A percentile compares a stretch with the other conserved stretches of the same genome.
phyloP scores from a whole-genome alignment of 2,329 filamentous ascomycete genomes.

The Chalara sp. region DNA sequence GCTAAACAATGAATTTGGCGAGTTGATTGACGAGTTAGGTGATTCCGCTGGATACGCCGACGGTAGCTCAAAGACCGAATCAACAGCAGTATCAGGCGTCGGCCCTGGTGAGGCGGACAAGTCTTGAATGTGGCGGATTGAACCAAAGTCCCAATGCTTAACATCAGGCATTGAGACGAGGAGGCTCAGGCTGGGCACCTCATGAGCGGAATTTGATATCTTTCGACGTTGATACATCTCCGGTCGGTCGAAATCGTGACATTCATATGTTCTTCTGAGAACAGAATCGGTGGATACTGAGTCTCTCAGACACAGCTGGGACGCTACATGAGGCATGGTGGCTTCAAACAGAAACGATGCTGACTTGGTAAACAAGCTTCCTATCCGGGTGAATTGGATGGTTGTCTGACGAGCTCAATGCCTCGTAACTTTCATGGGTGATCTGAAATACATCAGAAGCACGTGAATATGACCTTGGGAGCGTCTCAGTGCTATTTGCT shows the following conservation, averaged over 20 bases:
- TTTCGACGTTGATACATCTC: not conserved
- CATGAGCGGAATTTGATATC: conserved; percentile 1
- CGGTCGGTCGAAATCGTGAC: not conserved
- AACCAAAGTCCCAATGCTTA: conserved; percentile 13
- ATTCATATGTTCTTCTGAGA: not conserved
- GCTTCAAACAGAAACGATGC: not conserved
- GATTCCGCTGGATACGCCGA: conserved; percentile 3
- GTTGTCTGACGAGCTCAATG: too few species aligned
- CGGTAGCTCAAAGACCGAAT: conserved; percentile 20
- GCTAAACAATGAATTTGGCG: conserved; percentile 11
- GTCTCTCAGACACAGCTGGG: conserved; percentile 11
- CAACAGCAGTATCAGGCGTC: conserved; percentile 17
- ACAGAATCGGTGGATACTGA: not conserved
- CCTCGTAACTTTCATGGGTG: too few species aligned
- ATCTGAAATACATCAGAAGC: too few species aligned
- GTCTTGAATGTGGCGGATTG: conserved; percentile 12
- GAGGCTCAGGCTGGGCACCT: conserved; percentile 9
- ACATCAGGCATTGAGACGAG: conserved; percentile 9
- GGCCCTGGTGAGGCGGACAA: conserved; percentile 5
- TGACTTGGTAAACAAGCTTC: too few species aligned
- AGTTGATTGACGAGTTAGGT: conserved; percentile 7
- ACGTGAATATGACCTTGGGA: too few species aligned
- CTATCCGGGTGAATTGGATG: too few species aligned
- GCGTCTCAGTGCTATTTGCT: too few species aligned
- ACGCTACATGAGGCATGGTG: conserved; percentile 14